A percentile compares a stretch with the other conserved stretches of the same genome.
These are phyloP conservation scores for Candida jianshihensis DNA, from an alignment of 805 yeast genomes.

Conservation along the genomic window DNA sequence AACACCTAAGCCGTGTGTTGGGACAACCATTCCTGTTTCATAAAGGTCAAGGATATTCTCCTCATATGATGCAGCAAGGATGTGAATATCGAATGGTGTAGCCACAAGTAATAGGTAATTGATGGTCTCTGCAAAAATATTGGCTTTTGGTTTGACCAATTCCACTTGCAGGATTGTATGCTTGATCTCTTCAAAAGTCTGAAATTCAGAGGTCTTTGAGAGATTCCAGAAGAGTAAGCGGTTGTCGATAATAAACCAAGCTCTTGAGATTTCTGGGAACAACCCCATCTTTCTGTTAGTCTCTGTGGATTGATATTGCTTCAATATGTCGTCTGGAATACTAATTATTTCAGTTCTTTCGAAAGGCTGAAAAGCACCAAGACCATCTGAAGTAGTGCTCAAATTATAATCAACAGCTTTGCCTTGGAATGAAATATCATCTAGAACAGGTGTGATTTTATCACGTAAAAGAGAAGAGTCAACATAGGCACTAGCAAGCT, in stretches of 20 bases:
- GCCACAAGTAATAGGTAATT: constrained; percentile 67
- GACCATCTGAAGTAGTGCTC: constrained; percentile 39
- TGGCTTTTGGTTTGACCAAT: constrained; percentile 74
- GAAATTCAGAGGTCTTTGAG: constrained; percentile 54
- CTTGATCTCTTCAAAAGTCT: constrained; percentile 74
- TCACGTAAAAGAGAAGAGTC: constrained; percentile 51
- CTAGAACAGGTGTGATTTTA: constrained; percentile 48
- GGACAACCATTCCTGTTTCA: constrained; percentile 76
- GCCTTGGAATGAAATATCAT: constrained; percentile 41
- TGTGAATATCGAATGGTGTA: constrained; percentile 71
- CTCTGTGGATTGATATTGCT: constrained; percentile 62
- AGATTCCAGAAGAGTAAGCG: constrained; percentile 83
- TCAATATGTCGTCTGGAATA: constrained; percentile 76
- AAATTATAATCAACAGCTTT: constrained; percentile 64
- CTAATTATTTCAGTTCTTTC: constrained; percentile 60
- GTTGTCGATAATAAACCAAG: constrained; percentile 83
- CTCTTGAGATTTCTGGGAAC: constrained; percentile 69
- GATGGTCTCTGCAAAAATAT: constrained; percentile 73
- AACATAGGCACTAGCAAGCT: constrained; percentile 59
- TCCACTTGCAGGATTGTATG: constrained; percentile 73
- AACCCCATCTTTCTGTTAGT: constrained; percentile 74
- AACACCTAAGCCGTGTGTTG: constrained; percentile 72
- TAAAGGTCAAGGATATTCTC: constrained; percentile 55
- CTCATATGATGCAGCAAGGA: constrained; percentile 62
- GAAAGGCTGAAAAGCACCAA: constrained; percentile 61